phyloP scores from a whole-genome alignment of 192 early-diverging fungal genomes.

The Coemansia sp. region DNA sequence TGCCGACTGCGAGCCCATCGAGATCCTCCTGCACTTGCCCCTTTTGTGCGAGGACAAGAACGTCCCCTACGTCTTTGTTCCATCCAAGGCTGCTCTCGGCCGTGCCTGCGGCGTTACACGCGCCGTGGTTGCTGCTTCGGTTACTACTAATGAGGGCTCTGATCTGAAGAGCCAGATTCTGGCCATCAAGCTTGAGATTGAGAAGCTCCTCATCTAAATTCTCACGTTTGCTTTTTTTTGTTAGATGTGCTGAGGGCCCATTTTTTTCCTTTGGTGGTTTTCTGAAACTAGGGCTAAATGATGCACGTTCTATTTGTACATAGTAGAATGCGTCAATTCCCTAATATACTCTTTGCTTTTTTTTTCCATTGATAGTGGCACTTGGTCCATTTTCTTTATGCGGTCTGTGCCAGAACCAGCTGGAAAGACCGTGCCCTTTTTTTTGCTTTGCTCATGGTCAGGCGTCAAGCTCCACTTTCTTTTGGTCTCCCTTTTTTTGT shows the following conservation, averaged over 20 bases:
- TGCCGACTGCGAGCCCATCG: slow-evolving; percentile 96
- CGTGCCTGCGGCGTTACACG: slow-evolving; percentile 97
- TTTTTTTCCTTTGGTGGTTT: background rate
- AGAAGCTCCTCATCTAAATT: slow-evolving; percentile 65
- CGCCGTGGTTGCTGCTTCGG: slow-evolving; percentile 85
- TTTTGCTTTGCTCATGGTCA: background rate
- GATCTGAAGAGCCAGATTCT: slow-evolving; percentile 92
- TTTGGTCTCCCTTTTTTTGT: background rate
- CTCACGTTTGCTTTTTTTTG: slow-evolving; percentile 12
- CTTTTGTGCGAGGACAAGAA: slow-evolving; percentile 99
- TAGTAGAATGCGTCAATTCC: slow-evolving; percentile 27
- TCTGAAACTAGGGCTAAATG: slow-evolving; percentile 28
- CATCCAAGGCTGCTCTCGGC: slow-evolving; percentile 93
- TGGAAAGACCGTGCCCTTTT: background rate
- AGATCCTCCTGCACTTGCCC: slow-evolving; percentile 96
- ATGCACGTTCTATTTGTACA: slow-evolving; percentile 49
- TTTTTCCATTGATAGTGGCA: background rate
- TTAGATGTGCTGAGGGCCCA: slow-evolving; percentile 34
- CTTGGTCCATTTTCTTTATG: background rate
- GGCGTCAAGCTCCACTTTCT: background rate
- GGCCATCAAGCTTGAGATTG: slow-evolving; percentile 87
- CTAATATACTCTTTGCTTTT: background rate
- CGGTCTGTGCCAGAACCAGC: background rate
- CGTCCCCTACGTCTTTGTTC: slow-evolving; percentile 99
- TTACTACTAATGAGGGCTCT: slow-evolving; percentile 97